These are phyloP conservation scores for Cryptococcus neoformans DNA, from an alignment of 1,284 basidiomycete genomes.

Conservation along the genomic window DNA sequence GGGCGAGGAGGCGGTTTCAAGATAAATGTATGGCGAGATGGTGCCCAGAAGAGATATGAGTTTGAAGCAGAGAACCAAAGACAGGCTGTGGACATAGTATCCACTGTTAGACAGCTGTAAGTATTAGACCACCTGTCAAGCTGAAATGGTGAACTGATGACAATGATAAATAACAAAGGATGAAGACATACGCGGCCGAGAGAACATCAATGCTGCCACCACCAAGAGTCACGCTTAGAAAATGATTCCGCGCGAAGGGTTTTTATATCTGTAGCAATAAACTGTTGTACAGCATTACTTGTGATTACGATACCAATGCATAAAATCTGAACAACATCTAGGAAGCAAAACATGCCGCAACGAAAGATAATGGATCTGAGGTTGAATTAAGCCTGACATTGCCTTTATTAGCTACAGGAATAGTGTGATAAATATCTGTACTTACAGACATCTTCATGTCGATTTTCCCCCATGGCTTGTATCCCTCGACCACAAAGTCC, in stretches of 20 bases:
- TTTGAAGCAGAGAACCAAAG: constrained; percentile 90
- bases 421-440: neutral
- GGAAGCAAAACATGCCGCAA: no score
- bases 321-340: neutral
- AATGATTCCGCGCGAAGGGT: neutral
- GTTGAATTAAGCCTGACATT: no score
- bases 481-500: constrained; percentile 83
- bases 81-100: constrained; percentile 56
- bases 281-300: constrained; percentile 6
- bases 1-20: constrained; percentile 83
- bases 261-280: neutral
- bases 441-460: constrained; percentile 96
- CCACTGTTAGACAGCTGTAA: constrained; percentile 38
- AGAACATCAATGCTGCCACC: constrained; percentile 20
- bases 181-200: constrained; percentile 35
- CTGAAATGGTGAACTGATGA: neutral
- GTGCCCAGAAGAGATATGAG: constrained; percentile 84
- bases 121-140: constrained; percentile 4
- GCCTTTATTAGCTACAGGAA: no score
- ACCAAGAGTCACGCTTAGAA: constrained; percentile 8
- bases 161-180: constrained; percentile 13
- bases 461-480: constrained; percentile 80
- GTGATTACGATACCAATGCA: neutral
- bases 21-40: constrained; percentile 66
- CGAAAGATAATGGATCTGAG: no score